phyloP scores from a whole-genome alignment of 2,329 filamentous ascomycete species.

The Aspergillus cejpii region DNA sequence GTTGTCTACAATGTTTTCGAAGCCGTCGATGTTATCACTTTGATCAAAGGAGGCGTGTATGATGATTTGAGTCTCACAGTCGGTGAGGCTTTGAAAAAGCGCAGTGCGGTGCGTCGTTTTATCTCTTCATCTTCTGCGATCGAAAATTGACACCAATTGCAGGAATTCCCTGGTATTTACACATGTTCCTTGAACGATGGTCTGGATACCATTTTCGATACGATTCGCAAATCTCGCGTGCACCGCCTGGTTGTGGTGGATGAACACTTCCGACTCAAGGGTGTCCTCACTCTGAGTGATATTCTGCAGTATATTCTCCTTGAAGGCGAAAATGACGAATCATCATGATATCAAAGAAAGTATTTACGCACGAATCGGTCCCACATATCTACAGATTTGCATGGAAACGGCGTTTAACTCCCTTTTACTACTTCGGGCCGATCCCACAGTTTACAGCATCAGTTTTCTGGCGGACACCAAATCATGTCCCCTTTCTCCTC shows the following conservation, averaged over 20 bases:
- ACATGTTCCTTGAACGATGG: slow-evolving; percentile 89
- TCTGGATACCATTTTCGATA: slow-evolving; percentile 93
- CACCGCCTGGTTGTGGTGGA: slow-evolving; percentile 91
- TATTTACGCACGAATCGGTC: slow-evolving; percentile 4
- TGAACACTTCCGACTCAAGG: slow-evolving; percentile 75
- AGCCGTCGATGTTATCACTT: slow-evolving; percentile 90
- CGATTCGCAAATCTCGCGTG: slow-evolving; percentile 87
- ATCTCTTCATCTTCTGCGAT: slow-evolving; percentile 51
- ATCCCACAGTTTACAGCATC: slow-evolving; percentile 6
- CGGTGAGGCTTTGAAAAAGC: slow-evolving; percentile 79
- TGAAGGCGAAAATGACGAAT: slow-evolving; percentile 61
- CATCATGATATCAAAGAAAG: slow-evolving; percentile 20
- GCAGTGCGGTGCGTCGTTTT: slow-evolving; percentile 57
- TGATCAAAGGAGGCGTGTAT: slow-evolving; percentile 89
- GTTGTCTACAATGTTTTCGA: slow-evolving; percentile 92
- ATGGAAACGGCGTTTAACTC: slow-evolving; percentile 31
- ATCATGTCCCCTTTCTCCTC: slow-evolving; percentile 5
- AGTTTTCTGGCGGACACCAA: not conserved
- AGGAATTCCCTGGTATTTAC: slow-evolving; percentile 93
- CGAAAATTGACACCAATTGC: slow-evolving; percentile 23
- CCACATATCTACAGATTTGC: slow-evolving; percentile 26
- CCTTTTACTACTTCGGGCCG: slow-evolving; percentile 8
- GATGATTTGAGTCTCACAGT: slow-evolving; percentile 82
- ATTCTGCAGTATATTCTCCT: slow-evolving; percentile 92
- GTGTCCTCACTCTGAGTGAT: slow-evolving; percentile 88